These are phyloP conservation scores for Botryobasidium botryosum DNA, from an alignment of 768 basidiomycete species.

Conservation along the genomic window DNA sequence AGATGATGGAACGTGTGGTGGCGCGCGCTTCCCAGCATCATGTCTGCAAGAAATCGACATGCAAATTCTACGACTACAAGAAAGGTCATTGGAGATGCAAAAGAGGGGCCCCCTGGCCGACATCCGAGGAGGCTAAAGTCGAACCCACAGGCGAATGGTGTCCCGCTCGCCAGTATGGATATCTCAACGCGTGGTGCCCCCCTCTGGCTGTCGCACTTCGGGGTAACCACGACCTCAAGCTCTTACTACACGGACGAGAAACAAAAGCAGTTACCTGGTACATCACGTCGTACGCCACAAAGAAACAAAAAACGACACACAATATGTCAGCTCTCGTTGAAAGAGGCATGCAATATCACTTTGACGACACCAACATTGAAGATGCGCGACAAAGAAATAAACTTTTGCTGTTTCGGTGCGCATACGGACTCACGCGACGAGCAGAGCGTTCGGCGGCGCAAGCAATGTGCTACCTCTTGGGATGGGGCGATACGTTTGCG, in stretches of 20 bases:
- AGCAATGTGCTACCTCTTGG: constrained; percentile 29
- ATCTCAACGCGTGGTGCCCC: constrained; percentile 17
- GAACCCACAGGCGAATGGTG: constrained; percentile 13
- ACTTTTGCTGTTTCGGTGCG: constrained; percentile 19
- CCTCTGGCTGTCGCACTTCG: constrained; percentile 14
- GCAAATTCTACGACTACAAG: constrained; percentile 13
- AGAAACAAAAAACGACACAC: constrained; percentile 21
- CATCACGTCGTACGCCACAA: constrained; percentile 21
- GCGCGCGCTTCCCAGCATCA: constrained; percentile 22
- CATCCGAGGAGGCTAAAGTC: constrained; percentile 9
- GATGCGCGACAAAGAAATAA: constrained; percentile 17
- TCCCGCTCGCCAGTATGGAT: constrained; percentile 9
- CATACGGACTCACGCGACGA: constrained; percentile 21
- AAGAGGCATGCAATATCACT: constrained; percentile 19
- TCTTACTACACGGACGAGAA: constrained; percentile 23
- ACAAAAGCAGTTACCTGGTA: constrained; percentile 24
- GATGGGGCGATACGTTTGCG: constrained; percentile 24
- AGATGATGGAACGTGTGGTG: constrained; percentile 13
- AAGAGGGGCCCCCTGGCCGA: constrained; percentile 15
- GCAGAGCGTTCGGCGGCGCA: constrained; percentile 26
- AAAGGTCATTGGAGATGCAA: constrained; percentile 21
- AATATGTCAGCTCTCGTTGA: constrained; percentile 26
- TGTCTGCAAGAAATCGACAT: constrained; percentile 16
- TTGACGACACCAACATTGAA: constrained; percentile 10
- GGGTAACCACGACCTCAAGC: constrained; percentile 29